Evolutionary conservation across 2,329 filamentous ascomycete genomes (phyloP).

Genomic region (Pseudocercospora fijiensis): DNA sequence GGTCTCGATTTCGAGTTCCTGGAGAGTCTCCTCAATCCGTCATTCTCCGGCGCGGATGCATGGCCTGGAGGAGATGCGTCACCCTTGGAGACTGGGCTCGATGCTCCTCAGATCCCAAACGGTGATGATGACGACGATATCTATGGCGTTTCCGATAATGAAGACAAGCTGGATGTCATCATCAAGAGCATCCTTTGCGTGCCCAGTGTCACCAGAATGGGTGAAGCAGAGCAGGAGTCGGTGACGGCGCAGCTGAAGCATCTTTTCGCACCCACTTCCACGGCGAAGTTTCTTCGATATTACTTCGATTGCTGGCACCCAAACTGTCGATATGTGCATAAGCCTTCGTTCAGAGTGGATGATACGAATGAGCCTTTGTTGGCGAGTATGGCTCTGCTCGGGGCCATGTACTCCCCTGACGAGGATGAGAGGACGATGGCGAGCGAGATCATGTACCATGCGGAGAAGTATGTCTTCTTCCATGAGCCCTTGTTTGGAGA

Average conservation of each 20-base stretch:
- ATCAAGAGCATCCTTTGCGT: neutral
- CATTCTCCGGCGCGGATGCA: slow-evolving; percentile 8
- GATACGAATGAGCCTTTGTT: slow-evolving; percentile 3
- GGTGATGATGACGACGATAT: neutral
- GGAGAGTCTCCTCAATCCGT: slow-evolving; percentile 7
- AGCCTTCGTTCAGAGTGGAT: slow-evolving; percentile 8
- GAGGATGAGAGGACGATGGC: slow-evolving; percentile 15
- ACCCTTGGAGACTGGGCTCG: neutral
- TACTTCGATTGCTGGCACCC: slow-evolving; percentile 18
- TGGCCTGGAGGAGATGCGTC: slow-evolving; percentile 5
- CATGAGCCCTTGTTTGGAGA: neutral
- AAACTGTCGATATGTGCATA: slow-evolving; percentile 10
- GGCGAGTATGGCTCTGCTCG: slow-evolving; percentile 9
- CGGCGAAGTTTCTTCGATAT: slow-evolving; percentile 5
- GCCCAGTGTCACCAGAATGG: neutral
- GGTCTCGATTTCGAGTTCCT: slow-evolving; percentile 13
- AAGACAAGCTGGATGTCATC: neutral
- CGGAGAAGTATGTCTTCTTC: slow-evolving; percentile 11
- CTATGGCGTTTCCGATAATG: slow-evolving; percentile 7
- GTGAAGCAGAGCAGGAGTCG: neutral
- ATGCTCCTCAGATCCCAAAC: neutral
- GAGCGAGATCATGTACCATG: slow-evolving; percentile 10
- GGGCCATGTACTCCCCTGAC: slow-evolving; percentile 16
- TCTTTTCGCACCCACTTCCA: neutral
- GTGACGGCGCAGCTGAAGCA: slow-evolving; percentile 5